Percentiles rank a stretch among this genome's conserved stretches.
These are phyloP conservation scores for Coniochaeta sp. DNA, from an alignment of 2,329 filamentous ascomycete genomes.

Conservation along the genomic window DNA sequence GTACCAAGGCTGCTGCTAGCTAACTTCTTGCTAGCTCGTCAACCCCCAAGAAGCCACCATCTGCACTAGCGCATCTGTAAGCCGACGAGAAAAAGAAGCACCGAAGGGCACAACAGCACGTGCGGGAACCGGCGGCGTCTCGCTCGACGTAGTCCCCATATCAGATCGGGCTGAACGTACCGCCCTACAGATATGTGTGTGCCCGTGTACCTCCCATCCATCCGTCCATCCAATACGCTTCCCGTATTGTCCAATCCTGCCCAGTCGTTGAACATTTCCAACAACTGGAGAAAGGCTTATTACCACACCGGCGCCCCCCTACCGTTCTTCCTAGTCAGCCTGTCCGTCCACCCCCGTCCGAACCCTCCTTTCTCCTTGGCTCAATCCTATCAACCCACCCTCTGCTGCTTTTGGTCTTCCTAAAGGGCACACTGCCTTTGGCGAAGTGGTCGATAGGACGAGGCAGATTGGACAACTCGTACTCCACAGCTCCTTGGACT, in stretches of 20 bases:
- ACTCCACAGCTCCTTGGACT: not conserved
- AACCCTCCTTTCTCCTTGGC: not conserved
- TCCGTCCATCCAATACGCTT: not conserved
- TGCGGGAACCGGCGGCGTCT: not conserved
- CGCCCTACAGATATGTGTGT: not conserved
- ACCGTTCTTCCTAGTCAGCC: not conserved
- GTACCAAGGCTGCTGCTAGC: too few relatives aligned
- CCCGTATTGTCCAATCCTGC: not conserved
- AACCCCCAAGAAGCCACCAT: not conserved
- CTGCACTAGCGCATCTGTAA: not conserved
- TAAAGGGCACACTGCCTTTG: not conserved
- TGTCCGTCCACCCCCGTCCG: not conserved
- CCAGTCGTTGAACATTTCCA: not conserved
- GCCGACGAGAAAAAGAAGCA: slow-evolving; percentile 3
- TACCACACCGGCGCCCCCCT: not conserved
- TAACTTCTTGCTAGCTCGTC: not conserved
- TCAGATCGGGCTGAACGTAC: not conserved
- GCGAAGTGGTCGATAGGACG: not conserved
- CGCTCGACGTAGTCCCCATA: not conserved
- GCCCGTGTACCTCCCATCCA: not conserved
- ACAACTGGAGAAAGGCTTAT: not conserved
- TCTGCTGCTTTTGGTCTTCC: not conserved
- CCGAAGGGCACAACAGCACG: not conserved
- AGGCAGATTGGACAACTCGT: not conserved
- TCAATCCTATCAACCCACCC: not conserved